Evolutionary conservation across 176 grass and related monocot species (phyloP), one percentile per base, ranked within the genome.

Genomic region (Typha latifolia): DNA sequence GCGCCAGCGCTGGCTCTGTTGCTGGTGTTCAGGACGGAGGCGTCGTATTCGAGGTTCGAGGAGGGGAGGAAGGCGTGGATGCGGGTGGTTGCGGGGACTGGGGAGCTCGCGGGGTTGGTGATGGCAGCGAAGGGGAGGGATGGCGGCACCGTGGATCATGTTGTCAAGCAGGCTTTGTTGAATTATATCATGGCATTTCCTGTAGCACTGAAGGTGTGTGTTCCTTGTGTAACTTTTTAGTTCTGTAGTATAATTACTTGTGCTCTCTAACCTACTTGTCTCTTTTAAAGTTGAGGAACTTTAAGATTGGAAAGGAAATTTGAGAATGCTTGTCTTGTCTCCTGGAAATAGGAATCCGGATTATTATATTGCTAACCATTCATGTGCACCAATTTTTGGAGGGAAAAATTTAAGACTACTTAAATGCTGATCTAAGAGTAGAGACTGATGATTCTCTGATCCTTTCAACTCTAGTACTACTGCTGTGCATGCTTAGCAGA

Each of bases 11-110:
- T 97, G 62, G 94, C 94, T 3, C 83, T 97, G 48, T 77, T 97
- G 72, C 83, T 97, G 16, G 94, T 97, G 61, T 97, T 97, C 77
- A 77, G 94, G 72, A 97, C 94, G 2, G 94, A 97, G 85, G 94
- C 94, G 0, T 92, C 94, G 73, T 97, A 97, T 76, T 82, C 89
- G 13, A 73, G 94, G 20, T 92, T 89, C 53, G 78, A 86, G 21
- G 94, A 97, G 75, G 94, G 85, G 3, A 82, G 88, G 15, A 92
- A 90, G 78, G 85, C 81, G 0, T 97, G 94, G 94, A 79, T 84
- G 89, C 81, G 79, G 75, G 78, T 97, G 12, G 66, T 97, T 32
- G 77, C 81, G 1, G 81, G 63, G 1, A 81, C 94, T 0, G 79
- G 69, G 0, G 94, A 97, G 57, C 94, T 97, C 3, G 83, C 85